Evolutionary conservation across 2,329 filamentous ascomycete species (phyloP).

Genomic region (Zalaria sp.): DNA sequence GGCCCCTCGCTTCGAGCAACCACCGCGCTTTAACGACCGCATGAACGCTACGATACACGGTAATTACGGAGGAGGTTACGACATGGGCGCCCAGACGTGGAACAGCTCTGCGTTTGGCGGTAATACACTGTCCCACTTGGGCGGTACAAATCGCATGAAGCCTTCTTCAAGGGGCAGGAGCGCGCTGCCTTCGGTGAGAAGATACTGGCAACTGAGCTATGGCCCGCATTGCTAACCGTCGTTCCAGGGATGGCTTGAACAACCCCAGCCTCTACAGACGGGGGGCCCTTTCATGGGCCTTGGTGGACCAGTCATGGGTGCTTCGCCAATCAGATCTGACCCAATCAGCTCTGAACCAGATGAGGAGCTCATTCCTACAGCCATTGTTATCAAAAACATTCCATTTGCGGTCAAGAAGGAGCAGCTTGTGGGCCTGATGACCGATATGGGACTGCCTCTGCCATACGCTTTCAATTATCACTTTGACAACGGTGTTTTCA

Average conservation of each 20-base stretch:
- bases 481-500: constrained; percentile 95
- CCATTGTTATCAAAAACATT: constrained; percentile 99
- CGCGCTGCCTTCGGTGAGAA: constrained; percentile 56
- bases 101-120: constrained; percentile 59
- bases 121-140: constrained; percentile 47
- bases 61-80: constrained; percentile 49
- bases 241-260: constrained; percentile 48
- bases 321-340: constrained; percentile 27
- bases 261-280: constrained; percentile 28
- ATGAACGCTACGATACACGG: constrained; percentile 44
- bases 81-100: constrained; percentile 64
- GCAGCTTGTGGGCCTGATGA: constrained; percentile 84
- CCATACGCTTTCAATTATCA: constrained; percentile 99
- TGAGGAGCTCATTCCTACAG: constrained; percentile 91
- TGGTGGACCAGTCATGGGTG: constrained; percentile 12
- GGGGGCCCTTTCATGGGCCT: constrained; percentile 29
- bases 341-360: constrained; percentile 39
- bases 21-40: constrained; percentile 46
- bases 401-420: constrained; percentile 98
- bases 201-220: not conserved
- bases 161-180: constrained; percentile 39
- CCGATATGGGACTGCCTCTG: constrained; percentile 79
- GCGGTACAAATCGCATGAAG: constrained; percentile 34
- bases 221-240: constrained; percentile 8
- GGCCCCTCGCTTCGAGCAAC: constrained; percentile 31